These are phyloP conservation scores for Ceratobasidium papillatum DNA, from an alignment of 1,284 basidiomycete species.

Conservation along the genomic window DNA sequence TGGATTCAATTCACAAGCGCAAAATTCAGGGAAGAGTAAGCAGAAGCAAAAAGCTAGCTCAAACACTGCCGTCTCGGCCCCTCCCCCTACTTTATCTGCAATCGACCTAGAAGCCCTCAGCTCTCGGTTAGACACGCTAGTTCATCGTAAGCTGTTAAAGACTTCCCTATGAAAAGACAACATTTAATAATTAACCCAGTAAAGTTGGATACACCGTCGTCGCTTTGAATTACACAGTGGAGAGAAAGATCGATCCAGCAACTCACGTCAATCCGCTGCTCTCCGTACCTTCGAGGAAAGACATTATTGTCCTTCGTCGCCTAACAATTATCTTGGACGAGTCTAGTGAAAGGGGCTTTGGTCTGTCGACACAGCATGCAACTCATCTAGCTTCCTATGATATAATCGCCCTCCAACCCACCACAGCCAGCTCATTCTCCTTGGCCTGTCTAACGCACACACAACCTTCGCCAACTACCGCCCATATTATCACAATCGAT, in stretches of 20 bases:
- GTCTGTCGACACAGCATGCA: constrained; percentile 69
- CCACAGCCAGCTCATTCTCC: constrained; percentile 74
- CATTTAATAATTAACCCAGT: constrained; percentile 43
- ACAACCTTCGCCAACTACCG: constrained; percentile 77
- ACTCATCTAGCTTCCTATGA: constrained; percentile 72
- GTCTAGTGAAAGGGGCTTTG: constrained; percentile 82
- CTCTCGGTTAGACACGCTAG: constrained; percentile 61
- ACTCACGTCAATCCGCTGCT: constrained; percentile 69
- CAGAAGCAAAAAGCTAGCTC: constrained; percentile 47
- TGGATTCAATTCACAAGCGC: constrained; percentile 45
- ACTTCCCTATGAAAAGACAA: neutral
- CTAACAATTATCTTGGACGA: constrained; percentile 77
- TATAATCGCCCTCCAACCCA: constrained; percentile 76
- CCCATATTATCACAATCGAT: constrained; percentile 84
- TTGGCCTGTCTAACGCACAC: constrained; percentile 82
- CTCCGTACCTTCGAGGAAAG: constrained; percentile 61
- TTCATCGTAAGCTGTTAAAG: constrained; percentile 58
- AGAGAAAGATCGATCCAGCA: constrained; percentile 74
- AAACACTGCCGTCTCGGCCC: constrained; percentile 5
- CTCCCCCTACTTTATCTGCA: constrained; percentile 51
- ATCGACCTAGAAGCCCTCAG: constrained; percentile 59
- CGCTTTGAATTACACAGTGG: constrained; percentile 72
- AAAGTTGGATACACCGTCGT: constrained; percentile 82
- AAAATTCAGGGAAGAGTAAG: constrained; percentile 57
- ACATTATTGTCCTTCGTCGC: constrained; percentile 70